A percentile compares a stretch with the other conserved stretches of the same genome.
Evolutionary conservation across 345 rosid species (phyloP).

Genomic region (Gossypium arboreum): DNA sequence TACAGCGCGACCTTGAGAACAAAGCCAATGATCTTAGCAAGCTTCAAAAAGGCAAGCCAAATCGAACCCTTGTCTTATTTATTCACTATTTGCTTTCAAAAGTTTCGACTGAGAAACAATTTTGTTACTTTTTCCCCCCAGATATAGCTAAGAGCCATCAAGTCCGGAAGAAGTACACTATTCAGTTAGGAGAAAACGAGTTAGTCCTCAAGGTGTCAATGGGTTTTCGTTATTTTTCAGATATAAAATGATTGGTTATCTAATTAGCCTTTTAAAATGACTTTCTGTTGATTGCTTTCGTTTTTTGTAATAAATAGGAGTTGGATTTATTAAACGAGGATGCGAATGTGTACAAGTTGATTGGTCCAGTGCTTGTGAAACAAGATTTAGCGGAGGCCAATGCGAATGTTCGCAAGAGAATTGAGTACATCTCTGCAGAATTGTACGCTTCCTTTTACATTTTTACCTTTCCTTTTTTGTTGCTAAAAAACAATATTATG

Average conservation of each 20-base stretch:
- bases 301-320: slow-evolving; percentile 43
- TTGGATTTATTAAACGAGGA: slow-evolving; percentile 77
- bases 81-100: background rate
- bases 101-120: slow-evolving; percentile 8
- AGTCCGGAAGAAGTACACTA: slow-evolving; percentile 87
- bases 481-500: background rate
- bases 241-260: background rate
- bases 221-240: background rate
- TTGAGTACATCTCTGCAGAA: slow-evolving; percentile 90
- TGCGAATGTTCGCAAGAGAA: slow-evolving; percentile 91
- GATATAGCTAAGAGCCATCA: slow-evolving; percentile 89
- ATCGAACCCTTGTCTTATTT: background rate
- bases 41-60: slow-evolving; percentile 64
- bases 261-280: background rate
- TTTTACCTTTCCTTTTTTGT: background rate
- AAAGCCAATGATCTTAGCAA: slow-evolving; percentile 80
- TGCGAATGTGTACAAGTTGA: slow-evolving; percentile 92
- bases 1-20: slow-evolving; percentile 78
- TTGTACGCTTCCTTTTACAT: slow-evolving; percentile 38
- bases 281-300: background rate
- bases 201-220: slow-evolving; percentile 75
- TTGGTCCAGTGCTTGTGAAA: slow-evolving; percentile 95
- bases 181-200: slow-evolving; percentile 95
- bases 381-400: slow-evolving; percentile 96
- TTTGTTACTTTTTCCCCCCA: slow-evolving; percentile 14